Percentiles rank a stretch among this genome's conserved stretches.
Conservation (phyloP, 768 basidiomycete species). For the Gelatoporia subvermispora region DNA sequence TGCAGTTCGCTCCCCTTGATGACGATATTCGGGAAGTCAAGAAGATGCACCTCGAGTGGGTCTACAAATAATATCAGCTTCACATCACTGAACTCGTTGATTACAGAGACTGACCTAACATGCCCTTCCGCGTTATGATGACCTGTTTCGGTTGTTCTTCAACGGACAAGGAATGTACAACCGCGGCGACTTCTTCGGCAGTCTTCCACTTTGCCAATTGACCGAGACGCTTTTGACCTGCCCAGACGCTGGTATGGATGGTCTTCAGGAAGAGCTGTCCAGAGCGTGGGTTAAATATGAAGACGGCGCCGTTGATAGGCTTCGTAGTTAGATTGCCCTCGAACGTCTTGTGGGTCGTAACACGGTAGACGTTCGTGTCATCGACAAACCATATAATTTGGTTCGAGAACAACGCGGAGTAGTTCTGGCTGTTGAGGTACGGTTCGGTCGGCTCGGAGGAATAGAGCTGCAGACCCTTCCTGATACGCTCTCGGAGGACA, state of each 20-base stretch:
- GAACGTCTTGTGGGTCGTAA: slow-evolving; percentile 97
- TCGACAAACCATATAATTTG: slow-evolving; percentile 99
- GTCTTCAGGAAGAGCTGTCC: slow-evolving; percentile 98
- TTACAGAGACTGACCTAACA: slow-evolving; percentile 65
- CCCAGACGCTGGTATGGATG: slow-evolving; percentile 99
- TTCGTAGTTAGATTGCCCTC: slow-evolving; percentile 99
- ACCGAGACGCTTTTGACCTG: slow-evolving; percentile 98
- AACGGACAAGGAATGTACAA: slow-evolving; percentile 96
- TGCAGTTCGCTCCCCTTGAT: slow-evolving; percentile 99
- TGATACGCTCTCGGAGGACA: slow-evolving; percentile 95
- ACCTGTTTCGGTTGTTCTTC: slow-evolving; percentile 99
- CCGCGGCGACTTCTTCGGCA: slow-evolving; percentile 98
- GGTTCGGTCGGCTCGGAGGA: slow-evolving; percentile 99
- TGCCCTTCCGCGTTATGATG: slow-evolving; percentile 99
- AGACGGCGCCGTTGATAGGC: slow-evolving; percentile 96
- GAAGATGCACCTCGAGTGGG: slow-evolving; percentile 94
- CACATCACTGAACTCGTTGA: background rate
- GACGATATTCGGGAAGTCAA: slow-evolving; percentile 99
- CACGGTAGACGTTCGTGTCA: slow-evolving; percentile 99
- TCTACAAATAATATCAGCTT: slow-evolving; percentile 36
- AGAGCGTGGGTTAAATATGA: slow-evolving; percentile 99
- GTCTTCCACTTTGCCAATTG: slow-evolving; percentile 99
- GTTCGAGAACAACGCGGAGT: slow-evolving; percentile 94
- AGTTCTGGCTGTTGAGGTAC: slow-evolving; percentile 96
- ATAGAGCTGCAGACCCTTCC: slow-evolving; percentile 96